phyloP scores from a whole-genome alignment of 805 yeast genomes.

The Kluyveromyces aestuarii region DNA sequence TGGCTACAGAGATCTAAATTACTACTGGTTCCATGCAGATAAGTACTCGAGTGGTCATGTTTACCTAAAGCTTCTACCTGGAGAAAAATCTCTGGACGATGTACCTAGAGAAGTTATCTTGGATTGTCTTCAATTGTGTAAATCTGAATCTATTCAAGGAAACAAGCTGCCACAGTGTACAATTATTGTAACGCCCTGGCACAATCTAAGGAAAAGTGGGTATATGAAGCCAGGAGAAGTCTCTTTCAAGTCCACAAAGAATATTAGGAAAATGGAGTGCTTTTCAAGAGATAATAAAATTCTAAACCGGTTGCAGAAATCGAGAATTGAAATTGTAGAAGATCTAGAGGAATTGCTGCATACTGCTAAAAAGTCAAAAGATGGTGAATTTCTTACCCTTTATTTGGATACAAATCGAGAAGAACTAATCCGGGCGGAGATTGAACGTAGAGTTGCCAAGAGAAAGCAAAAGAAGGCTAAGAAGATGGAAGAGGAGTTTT shows the following conservation, averaged over 20 bases:
- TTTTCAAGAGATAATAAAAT: constrained; percentile 48
- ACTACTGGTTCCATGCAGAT: constrained; percentile 74
- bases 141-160: constrained; percentile 69
- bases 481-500: constrained; percentile 3
- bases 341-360: constrained; percentile 21
- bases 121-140: constrained; percentile 63
- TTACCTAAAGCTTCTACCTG: constrained; percentile 46
- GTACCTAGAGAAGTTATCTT: constrained; percentile 44
- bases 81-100: constrained; percentile 36
- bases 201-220: constrained; percentile 55
- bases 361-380: constrained; percentile 24
- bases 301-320: constrained; percentile 54
- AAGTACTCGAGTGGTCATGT: constrained; percentile 71
- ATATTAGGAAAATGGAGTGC: constrained; percentile 44
- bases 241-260: constrained; percentile 51
- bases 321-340: constrained; percentile 44
- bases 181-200: constrained; percentile 66
- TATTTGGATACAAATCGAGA: constrained; percentile 13
- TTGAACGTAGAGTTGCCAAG: constrained; percentile 11
- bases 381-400: constrained; percentile 16
- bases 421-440: constrained; percentile 16
- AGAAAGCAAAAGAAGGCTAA: constrained; percentile 10
- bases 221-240: constrained; percentile 77
- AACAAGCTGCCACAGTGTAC: constrained; percentile 59
- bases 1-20: constrained; percentile 49